These are phyloP conservation scores for Nemania serpens DNA, from an alignment of 2,329 filamentous ascomycete species.

Conservation along the genomic window DNA sequence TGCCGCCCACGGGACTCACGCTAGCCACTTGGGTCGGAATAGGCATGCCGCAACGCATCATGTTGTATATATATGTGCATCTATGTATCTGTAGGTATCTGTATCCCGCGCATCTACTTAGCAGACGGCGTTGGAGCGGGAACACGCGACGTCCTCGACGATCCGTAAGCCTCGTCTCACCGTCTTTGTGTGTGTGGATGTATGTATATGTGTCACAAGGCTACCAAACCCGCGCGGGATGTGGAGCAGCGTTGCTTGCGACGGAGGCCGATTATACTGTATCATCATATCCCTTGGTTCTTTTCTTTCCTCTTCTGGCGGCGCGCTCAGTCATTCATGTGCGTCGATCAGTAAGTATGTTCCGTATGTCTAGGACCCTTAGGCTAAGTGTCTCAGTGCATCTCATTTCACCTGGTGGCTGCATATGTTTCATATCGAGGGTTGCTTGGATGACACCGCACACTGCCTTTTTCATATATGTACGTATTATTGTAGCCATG, in stretches of 20 bases:
- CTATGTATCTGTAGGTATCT: not conserved
- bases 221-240: too few species aligned
- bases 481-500: not conserved
- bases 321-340: too few species aligned
- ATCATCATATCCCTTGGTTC: too few species aligned
- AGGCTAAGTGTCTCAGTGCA: too few species aligned
- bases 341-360: too few species aligned
- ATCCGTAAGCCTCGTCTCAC: slow-evolving; percentile 29
- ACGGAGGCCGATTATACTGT: too few species aligned
- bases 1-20: not conserved
- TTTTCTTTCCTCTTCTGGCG: too few species aligned
- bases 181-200: slow-evolving; percentile 15
- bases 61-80: not conserved
- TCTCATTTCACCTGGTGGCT: not conserved
- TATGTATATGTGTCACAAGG: not conserved
- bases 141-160: slow-evolving; percentile 17
- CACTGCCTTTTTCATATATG: not conserved
- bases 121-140: slow-evolving; percentile 1
- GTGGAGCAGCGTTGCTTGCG: too few species aligned
- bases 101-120: not conserved
- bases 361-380: too few species aligned
- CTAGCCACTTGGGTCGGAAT: not conserved
- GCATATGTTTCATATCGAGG: slow-evolving; percentile 4
- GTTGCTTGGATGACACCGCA: slow-evolving; percentile 6
- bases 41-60: not conserved